A percentile compares a stretch with the other conserved stretches of the same genome.
These are phyloP conservation scores for sunflower (Helianthus annuus) DNA, from an alignment of 129 eudicot genomes.

Conservation along the genomic window DNA sequence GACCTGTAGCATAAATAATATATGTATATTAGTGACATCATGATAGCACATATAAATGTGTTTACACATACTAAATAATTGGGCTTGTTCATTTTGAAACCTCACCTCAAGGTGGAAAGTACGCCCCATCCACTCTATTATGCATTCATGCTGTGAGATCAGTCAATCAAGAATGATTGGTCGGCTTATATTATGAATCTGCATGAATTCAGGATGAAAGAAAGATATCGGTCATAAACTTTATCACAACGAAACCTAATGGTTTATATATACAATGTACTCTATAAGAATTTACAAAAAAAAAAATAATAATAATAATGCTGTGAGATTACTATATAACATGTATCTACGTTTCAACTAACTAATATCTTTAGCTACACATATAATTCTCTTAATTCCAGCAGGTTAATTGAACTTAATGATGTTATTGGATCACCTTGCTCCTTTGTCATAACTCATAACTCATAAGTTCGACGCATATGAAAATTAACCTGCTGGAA, in stretches of 20 bases:
- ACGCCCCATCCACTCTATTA: slow-evolving; percentile 92
- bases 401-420: not conserved
- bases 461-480: not conserved
- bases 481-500: too few species aligned
- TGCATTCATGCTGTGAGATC: slow-evolving; percentile 73
- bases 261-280: slow-evolving; percentile 1
- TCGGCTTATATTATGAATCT: slow-evolving; percentile 71
- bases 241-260: slow-evolving; percentile 6
- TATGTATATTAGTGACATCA: slow-evolving; percentile 10
- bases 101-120: slow-evolving; percentile 76
- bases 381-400: not conserved
- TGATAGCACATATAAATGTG: slow-evolving; percentile 10
- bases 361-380: not conserved
- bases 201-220: slow-evolving; percentile 28
- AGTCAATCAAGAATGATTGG: slow-evolving; percentile 92
- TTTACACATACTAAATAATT: not conserved
- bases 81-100: not conserved
- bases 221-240: slow-evolving; percentile 18
- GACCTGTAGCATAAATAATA: slow-evolving; percentile 45
- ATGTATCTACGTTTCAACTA: not conserved
- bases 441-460: not conserved
- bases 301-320: too few species aligned
- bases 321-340: not conserved
- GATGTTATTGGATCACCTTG: not conserved
- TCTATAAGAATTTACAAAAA: slow-evolving; percentile 12